Evolutionary conservation across 2,329 filamentous ascomycete species (phyloP), one percentile per base, ranked within the genome.

Genomic region (Eurotiales sp.): DNA sequence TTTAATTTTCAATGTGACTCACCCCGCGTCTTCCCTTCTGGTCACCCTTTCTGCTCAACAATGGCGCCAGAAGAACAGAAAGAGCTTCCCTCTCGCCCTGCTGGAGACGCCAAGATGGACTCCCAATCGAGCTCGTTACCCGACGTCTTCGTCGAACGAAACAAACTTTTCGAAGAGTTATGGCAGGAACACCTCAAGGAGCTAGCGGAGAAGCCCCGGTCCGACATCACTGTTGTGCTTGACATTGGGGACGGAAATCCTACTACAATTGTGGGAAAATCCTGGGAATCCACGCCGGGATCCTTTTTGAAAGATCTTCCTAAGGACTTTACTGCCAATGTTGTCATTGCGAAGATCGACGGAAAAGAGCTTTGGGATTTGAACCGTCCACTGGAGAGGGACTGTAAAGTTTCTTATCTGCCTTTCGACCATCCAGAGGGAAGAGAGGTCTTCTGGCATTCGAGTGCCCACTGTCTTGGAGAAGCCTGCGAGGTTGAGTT

Each of bases 391-490:
- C 75, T 99, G 30, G 93, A 97, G 77, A 84, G 83, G 72, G 89
- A 85, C 75, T 93, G 89, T 76, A 87, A 83, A 61, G 80, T 99
- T 23, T 87, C 91, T 64, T 79, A 96, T 49, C 79, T 97, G 57
- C 85, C 87, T 58, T 99, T 97, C 62, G 85, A 90, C 46, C 75
- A 86, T 69, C 64, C 69, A 1, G 73, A 88, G 73, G 92, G 90
- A 63, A 91, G 93, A 75, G 89, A 89, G 69, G 92, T 97, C 51
- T 99, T 96, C 76, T 99, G 92, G 92, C 93, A 97, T 72, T 95
- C 90, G 17, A 92, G 87, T 63, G 93, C 93, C 40, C 93, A 99
- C 70, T 86, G 95, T 58, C 82, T 99, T n/a, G 93, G 93, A 60
- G 93, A 97, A 73, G 91, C 91, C 54, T 88, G 87, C 45, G 93